These are phyloP conservation scores for Podaxis carcinomalis DNA, from an alignment of 768 basidiomycete species.

Conservation along the genomic window DNA sequence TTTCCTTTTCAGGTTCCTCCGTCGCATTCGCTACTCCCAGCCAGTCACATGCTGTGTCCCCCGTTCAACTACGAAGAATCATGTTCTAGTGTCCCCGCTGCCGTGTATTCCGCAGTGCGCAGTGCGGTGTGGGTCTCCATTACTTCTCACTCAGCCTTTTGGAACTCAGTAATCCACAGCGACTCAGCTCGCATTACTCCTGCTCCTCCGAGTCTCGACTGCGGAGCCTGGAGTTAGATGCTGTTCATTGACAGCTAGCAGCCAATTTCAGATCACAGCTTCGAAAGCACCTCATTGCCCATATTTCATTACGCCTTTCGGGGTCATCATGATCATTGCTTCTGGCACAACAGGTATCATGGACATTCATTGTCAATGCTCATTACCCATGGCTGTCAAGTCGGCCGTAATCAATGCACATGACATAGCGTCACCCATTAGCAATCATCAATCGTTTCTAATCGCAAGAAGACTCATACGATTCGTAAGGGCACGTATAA, in stretches of 20 bases:
- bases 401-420: background rate
- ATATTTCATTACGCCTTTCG: background rate
- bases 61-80: background rate
- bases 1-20: background rate
- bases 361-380: background rate
- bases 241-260: background rate
- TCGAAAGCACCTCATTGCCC: background rate
- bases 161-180: background rate
- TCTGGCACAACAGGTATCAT: background rate
- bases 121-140: background rate
- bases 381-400: too few species aligned
- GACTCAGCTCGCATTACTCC: background rate
- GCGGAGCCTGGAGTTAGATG: background rate
- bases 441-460: background rate
- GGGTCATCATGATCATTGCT: background rate
- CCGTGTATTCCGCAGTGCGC: background rate
- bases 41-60: background rate
- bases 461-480: background rate
- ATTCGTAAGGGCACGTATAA: background rate
- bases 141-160: background rate
- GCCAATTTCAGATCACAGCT: background rate
- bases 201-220: background rate
- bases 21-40: background rate
- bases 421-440: background rate
- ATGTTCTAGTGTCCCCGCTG: background rate